Evolutionary conservation across 768 basidiomycete species (phyloP), one percentile per base, ranked within the genome.

Genomic region (Daedaleopsis nitida): DNA sequence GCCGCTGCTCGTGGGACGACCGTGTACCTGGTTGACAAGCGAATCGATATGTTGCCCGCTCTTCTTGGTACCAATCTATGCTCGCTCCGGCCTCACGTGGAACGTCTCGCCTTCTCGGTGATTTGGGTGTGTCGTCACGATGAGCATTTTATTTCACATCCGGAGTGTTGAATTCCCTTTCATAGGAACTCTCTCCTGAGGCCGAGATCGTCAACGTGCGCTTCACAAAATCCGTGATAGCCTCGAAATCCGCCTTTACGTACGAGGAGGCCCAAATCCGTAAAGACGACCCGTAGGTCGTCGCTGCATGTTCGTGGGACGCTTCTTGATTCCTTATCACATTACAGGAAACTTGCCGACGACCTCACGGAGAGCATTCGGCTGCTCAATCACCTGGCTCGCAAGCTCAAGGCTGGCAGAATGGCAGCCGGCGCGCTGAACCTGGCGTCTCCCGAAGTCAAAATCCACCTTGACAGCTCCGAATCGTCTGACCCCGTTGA

Each of bases 391-490:
- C 70, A 79, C 0, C 82, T 99, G 8, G 96, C 96, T 0, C 83
- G 83, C 72, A 92, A 96, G 68, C 81, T 99, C 56, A 92, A 86
- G 70, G 89, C 85, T 6, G 83, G 82, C 32, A 84, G 97, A 17
- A 98, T 98, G 93, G 86, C 83, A 17, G 95, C 94, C 0, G 97
- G 97, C n/a, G 97, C 97, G 11, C 83, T 99, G 43, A 98, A 98
- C 61, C 87, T 99, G 23, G 96, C 97, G 1, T 98, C 97, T 0
- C 96, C 97, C 0, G 97, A 99, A 80, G 92, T 99, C 74, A 98
- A 96, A 73, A 98, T 99, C 63, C 88, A 98, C 66, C 80, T 98
- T 16, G 93, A 97, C 69, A 93, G 90, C 65, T 81, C 94, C 1
- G 97, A 98, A 73, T 92, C 91, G 0, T 91, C 94, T 2, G 95